These are phyloP conservation scores for Kregervanrija pseudodelftensis DNA, from an alignment of 805 yeast species.

Conservation along the genomic window DNA sequence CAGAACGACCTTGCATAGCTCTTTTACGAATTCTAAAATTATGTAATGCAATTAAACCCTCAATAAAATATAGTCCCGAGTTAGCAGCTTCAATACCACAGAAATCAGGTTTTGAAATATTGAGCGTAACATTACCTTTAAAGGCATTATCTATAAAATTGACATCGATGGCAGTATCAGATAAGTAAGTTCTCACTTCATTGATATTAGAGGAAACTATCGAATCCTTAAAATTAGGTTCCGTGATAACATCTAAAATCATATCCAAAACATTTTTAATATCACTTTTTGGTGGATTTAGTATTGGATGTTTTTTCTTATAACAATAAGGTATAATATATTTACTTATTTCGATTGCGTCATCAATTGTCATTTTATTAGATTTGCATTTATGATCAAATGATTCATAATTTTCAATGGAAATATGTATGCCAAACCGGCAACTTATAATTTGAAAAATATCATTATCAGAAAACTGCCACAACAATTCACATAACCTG, in stretches of 20 bases:
- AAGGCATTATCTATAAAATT: slow-evolving; percentile 42
- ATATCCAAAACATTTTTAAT: slow-evolving; percentile 66
- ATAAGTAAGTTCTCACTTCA: slow-evolving; percentile 40
- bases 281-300: slow-evolving; percentile 58
- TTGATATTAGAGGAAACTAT: slow-evolving; percentile 40
- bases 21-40: slow-evolving; percentile 65
- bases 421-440: slow-evolving; percentile 59
- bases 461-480: slow-evolving; percentile 51
- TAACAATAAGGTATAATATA: slow-evolving; percentile 51
- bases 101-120: slow-evolving; percentile 22
- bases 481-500: slow-evolving; percentile 37
- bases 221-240: slow-evolving; percentile 42
- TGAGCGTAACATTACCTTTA: slow-evolving; percentile 37
- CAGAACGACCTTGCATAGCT: slow-evolving; percentile 71
- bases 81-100: slow-evolving; percentile 31
- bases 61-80: slow-evolving; percentile 60
- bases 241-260: slow-evolving; percentile 65
- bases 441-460: slow-evolving; percentile 75
- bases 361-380: slow-evolving; percentile 30
- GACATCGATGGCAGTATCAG: slow-evolving; percentile 35
- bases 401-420: slow-evolving; percentile 54
- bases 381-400: slow-evolving; percentile 55
- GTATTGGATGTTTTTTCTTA: slow-evolving; percentile 51
- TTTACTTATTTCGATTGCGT: slow-evolving; percentile 28
- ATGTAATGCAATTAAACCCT: slow-evolving; percentile 63